A percentile compares a stretch with the other conserved stretches of the same genome.
Evolutionary conservation across 1,284 basidiomycete genomes (phyloP).

Genomic region (Phellopilus nigrolimitatus): DNA sequence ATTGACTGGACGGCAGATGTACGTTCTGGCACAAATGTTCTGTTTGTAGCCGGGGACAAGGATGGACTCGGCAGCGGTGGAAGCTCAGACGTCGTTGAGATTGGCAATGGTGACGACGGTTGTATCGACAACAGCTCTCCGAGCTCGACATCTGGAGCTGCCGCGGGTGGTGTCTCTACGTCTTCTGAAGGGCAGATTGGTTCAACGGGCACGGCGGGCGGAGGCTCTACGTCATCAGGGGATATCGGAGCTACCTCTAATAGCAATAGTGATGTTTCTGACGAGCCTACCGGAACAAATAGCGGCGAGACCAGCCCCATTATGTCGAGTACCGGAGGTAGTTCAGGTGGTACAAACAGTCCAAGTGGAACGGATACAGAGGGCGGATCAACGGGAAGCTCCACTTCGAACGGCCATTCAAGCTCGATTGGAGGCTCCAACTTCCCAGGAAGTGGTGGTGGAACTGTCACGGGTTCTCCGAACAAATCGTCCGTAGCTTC

Average conservation of each 20-base stretch:
- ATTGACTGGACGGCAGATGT: slow-evolving; percentile 15
- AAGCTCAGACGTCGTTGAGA: slow-evolving; percentile 17
- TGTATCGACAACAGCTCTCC: slow-evolving; percentile 20
- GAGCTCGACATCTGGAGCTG: slow-evolving; percentile 15
- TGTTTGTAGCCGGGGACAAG: slow-evolving; percentile 19
- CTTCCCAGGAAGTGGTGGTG: slow-evolving; percentile 16
- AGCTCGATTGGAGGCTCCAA: neutral
- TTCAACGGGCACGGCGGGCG: no score
- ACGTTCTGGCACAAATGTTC: slow-evolving; percentile 12
- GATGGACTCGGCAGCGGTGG: slow-evolving; percentile 20
- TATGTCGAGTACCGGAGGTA: no score
- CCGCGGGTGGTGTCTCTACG: slow-evolving; percentile 13
- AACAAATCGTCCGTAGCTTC: neutral
- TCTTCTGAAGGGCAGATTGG: slow-evolving; percentile 3
- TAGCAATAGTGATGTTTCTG: no score
- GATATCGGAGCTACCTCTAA: no score
- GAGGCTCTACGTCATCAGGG: no score
- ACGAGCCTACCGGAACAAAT: no score
- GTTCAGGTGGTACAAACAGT: no score
- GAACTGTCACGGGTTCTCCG: slow-evolving; percentile 15
- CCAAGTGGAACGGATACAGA: neutral
- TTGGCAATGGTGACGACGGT: slow-evolving; percentile 10
- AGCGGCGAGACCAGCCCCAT: no score
- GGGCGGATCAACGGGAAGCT: slow-evolving; percentile 2
- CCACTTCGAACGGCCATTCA: no score